Percentiles rank a stretch among this genome's conserved stretches.
These are phyloP conservation scores for Pycnococcus provasolii DNA, from an alignment of 139 green algal genomes.

Conservation along the genomic window DNA sequence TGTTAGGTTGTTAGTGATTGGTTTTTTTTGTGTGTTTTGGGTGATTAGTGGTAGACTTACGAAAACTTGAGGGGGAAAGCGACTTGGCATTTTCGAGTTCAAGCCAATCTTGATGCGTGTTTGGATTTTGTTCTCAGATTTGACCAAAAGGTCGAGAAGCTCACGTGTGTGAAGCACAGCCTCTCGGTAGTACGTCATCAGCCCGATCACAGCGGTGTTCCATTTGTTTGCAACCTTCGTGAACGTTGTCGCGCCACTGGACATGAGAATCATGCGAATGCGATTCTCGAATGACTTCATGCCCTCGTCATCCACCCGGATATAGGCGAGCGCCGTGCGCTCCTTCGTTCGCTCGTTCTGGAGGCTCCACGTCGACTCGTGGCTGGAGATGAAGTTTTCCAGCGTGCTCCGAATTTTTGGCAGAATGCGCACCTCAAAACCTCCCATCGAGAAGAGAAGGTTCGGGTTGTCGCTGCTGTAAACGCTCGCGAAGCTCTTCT, in stretches of 20 bases:
- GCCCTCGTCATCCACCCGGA: slow-evolving; percentile 93
- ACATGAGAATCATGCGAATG: slow-evolving; percentile 96
- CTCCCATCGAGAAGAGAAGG: slow-evolving; percentile 94
- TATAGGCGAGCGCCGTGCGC: slow-evolving; percentile 80
- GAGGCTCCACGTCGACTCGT: slow-evolving; percentile 93
- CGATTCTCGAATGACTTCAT: slow-evolving; percentile 94
- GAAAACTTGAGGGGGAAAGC: slow-evolving; percentile 87
- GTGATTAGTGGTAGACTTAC: too few relatives aligned
- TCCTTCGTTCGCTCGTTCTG: slow-evolving; percentile 96
- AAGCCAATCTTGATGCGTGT: slow-evolving; percentile 95
- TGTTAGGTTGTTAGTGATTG: background rate
- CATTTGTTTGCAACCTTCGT: slow-evolving; percentile 99
- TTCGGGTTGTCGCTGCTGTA: slow-evolving; percentile 98
- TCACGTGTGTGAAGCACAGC: slow-evolving; percentile 92
- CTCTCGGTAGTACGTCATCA: slow-evolving; percentile 84
- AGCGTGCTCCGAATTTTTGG: slow-evolving; percentile 81
- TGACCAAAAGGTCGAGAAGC: slow-evolving; percentile 98
- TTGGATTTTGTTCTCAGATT: slow-evolving; percentile 99
- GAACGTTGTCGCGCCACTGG: slow-evolving; percentile 91
- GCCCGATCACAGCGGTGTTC: slow-evolving; percentile 96
- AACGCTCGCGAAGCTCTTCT: slow-evolving; percentile 87
- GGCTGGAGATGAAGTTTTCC: slow-evolving; percentile 78
- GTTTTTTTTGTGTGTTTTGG: background rate
- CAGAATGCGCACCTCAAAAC: slow-evolving; percentile 96
- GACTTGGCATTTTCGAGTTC: slow-evolving; percentile 84